A percentile compares a stretch with the other conserved stretches of the same genome.
phyloP scores from a whole-genome alignment of 129 eudicot species.

The Daucus carota region DH1_v3.0 NC_030385.2:10639501-10640000 shows the following conservation, averaged over 20 bases:
- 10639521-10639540: neutral
- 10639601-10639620: constrained; percentile 4
- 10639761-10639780: constrained; percentile 93
- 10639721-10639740: constrained; percentile 82
- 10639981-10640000: constrained; percentile 56
- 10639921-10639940: constrained; percentile 72
- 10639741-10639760: constrained; percentile 82
- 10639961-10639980: constrained; percentile 84
- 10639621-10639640: neutral
- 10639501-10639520: neutral
- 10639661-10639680: constrained; percentile 17
- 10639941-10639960: constrained; percentile 70
- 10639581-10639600: neutral
- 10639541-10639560: neutral
- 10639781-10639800: constrained; percentile 92
- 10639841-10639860: neutral
- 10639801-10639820: constrained; percentile 88
- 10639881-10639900: neutral
- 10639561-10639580: neutral
- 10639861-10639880: neutral
- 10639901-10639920: constrained; percentile 93
- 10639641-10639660: constrained; percentile 16
- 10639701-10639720: neutral
- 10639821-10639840: neutral
- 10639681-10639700: neutral